phyloP scores from a whole-genome alignment of 495 filamentous ascomycete genomes.

The Hyaloscypha hepaticicola region DNA sequence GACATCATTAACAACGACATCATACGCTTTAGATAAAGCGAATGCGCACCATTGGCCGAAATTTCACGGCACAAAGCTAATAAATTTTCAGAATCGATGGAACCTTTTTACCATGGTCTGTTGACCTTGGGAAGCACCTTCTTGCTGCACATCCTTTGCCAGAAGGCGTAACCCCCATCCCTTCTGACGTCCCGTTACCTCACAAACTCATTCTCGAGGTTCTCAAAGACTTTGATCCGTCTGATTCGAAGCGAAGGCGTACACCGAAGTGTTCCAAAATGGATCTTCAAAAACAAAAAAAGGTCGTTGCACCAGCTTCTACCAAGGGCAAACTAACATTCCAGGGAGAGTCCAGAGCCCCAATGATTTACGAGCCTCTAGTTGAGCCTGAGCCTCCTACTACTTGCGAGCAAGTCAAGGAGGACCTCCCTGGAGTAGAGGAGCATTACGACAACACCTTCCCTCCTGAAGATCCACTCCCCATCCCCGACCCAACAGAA shows the following conservation, averaged over 20 bases:
- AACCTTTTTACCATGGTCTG: constrained; percentile 75
- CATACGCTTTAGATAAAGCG: too few relatives aligned
- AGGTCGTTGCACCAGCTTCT: too few relatives aligned
- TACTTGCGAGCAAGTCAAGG: constrained; percentile 23
- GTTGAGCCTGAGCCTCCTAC: constrained; percentile 3
- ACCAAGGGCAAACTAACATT: not conserved
- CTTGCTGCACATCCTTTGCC: constrained; percentile 69
- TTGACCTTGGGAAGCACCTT: constrained; percentile 61
- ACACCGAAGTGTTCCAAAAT: not conserved
- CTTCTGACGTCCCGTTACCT: constrained; percentile 70
- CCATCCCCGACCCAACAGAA: constrained; percentile 50
- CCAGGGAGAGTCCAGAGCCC: not conserved
- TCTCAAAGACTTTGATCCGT: constrained; percentile 1
- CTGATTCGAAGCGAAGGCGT: not conserved
- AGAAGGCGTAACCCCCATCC: constrained; percentile 63
- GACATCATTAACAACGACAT: too few relatives aligned
- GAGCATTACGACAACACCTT: not conserved
- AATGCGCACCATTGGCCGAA: not conserved
- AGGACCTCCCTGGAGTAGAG: not conserved
- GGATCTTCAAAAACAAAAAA: not conserved
- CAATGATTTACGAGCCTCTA: not conserved
- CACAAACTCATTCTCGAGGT: constrained; percentile 72
- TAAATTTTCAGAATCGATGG: constrained; percentile 64
- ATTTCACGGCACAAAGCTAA: not conserved
- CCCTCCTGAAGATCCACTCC: constrained; percentile 46